Evolutionary conservation across 805 yeast genomes (phyloP), one percentile per base, ranked within the genome.

Genomic region (Yamadazyma philogaea): DNA sequence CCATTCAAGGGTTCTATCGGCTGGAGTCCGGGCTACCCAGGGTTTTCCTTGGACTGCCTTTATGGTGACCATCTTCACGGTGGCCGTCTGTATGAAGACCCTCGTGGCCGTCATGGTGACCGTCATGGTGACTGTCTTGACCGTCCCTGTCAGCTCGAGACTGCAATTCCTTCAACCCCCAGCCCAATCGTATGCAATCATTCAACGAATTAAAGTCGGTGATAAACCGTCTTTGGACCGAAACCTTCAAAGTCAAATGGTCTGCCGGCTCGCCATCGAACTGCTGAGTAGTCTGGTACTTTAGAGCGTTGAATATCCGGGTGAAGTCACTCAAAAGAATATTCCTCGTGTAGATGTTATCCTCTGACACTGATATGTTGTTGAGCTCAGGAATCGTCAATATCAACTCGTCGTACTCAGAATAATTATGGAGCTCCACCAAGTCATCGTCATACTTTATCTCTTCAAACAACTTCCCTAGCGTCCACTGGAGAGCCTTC

Each of bases 281-380:
- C 4, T n/a, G n/a, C 19, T 38, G 31, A 3, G 31, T 21, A 6
- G 56, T 48, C 18, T 53, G 48, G 3, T 31, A 41, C 8, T 42
- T 40, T 21, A 61, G 48, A 10, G 51, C 50, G 17, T 44, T 43
- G 44, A 59, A 62, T 18, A 58, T 40, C 17, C 47, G 39, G n/a
- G 62, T 35, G 26, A 67, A 53, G 44, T 63, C 69, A 14, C 46
- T 47, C 11, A 66, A 43, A 2, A 52, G 49, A 14, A 60, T 45
- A 16, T 59, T 57, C 16, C 53, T 45, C 3, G 63, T 43, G 43
- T 62, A 59, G 3, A 56, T 48, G 38, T 61, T 55, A 45, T 64
- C 68, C 41, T 67, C 70, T 1, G 66, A 46, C n/a, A 67, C 50
- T n/a, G 41, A 36, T 19, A 64, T 48, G 18, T 45, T 43, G 6